These are phyloP conservation scores for Raphanus sativus DNA, from an alignment of 345 rosid genomes.

Conservation along the genomic window DNA sequence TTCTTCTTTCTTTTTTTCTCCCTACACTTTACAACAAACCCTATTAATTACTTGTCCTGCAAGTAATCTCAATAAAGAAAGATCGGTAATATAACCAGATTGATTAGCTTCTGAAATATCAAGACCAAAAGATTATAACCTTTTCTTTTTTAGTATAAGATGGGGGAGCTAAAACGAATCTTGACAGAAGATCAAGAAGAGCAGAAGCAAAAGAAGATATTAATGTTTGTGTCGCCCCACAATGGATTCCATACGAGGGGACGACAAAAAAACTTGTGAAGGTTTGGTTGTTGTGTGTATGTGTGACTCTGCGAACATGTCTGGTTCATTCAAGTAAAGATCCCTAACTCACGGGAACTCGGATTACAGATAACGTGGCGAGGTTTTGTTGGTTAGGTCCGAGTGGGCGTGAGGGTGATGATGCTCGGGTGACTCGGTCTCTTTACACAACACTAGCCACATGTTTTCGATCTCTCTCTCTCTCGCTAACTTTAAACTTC, in stretches of 20 bases:
- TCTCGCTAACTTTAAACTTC: constrained; percentile 14
- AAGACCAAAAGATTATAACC: neutral
- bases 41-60: neutral
- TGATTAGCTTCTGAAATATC: constrained; percentile 1
- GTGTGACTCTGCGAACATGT: constrained; percentile 30
- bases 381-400: constrained; percentile 32
- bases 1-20: neutral
- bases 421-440: constrained; percentile 40
- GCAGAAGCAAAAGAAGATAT: constrained; percentile 24
- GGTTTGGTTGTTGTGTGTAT: neutral
- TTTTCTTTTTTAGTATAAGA: neutral
- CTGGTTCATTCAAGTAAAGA: constrained; percentile 38
- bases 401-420: constrained; percentile 20
- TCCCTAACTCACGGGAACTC: constrained; percentile 38
- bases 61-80: constrained; percentile 19
- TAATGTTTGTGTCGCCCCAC: constrained; percentile 36
- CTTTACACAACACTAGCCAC: constrained; percentile 27
- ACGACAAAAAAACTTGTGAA: constrained; percentile 27
- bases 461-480: constrained; percentile 17
- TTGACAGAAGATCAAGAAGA: constrained; percentile 17
- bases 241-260: constrained; percentile 40
- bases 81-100: neutral
- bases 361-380: constrained; percentile 29
- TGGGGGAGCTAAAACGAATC: neutral
- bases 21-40: constrained; percentile 1